Base-by-base conservation (phyloP, 2,329 filamentous ascomycete species). In the Hymenoscyphus occultus region DNA sequence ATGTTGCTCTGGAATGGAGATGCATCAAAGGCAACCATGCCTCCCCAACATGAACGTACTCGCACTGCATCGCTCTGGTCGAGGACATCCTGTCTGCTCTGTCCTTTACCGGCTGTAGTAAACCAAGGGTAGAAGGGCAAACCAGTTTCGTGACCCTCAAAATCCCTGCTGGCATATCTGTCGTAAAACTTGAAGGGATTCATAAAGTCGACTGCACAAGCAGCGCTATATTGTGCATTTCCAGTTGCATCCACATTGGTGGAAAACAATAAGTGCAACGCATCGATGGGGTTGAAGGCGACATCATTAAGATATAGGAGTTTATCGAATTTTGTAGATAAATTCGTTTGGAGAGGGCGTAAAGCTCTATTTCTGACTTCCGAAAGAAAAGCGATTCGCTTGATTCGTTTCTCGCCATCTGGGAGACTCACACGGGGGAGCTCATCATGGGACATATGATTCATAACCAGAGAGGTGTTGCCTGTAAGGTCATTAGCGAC, bases 41-140 rank as follows among this genome's bases (percentile, higher is more conserved):
- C 90, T 65, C 88, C 87, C 90, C 90, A 92, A 77, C 90, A 92
- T 68, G 86, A 86, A 68, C 82, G 83, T 1, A 91, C 89, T 9
- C 85, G 83, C 1, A 92, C 88, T 0, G 89, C 84, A 67, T 87
- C 85, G 32, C 74, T 81, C 64, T 85, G 83, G 0, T 78, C 77
- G 1, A 90, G 74, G 32, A 90, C 86, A 72, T 89, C 88, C 3
- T 80, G 78, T 45, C 88, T 81, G 39, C 83, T 86, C 31, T 77
- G 77, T 1, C 79, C 84, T 19, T 81, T 74, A 0, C 83, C 83
- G 0, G 77, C 78, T 58, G 73, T 76, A 5, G 85, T 82, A 74
- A 89, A 89, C 76, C 86, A 89, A 0, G 89, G 89, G 75, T 84
- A 92, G 67, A 87, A 83, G 1, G 86, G 83, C 59, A 88, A 79